Evolutionary conservation across 2,329 filamentous ascomycete genomes (phyloP), one percentile per base, ranked within the genome.

Genomic region (Zalaria obscura): DNA sequence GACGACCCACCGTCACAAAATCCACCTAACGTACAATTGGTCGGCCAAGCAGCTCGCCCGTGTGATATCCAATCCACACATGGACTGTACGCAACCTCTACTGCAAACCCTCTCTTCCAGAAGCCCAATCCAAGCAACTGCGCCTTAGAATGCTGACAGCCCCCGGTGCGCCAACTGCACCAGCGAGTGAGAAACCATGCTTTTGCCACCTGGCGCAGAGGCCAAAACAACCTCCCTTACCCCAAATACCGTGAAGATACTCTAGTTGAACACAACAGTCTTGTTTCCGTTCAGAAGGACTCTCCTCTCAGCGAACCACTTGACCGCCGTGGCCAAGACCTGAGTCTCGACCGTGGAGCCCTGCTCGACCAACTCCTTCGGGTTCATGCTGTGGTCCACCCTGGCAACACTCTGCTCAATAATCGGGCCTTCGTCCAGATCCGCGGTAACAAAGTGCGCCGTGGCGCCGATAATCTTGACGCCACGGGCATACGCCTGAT

Each of bases 401-500:
- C 83, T 68, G 4, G 78, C 73, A 41, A 89, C 78, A 42, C 83
- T 73, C 72, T 91, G 84, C 72, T 89, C 84, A 51, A 91, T 91
- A 52, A 91, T 91, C 7, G 84, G 84, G 2, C 84, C 84, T 66
- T 91, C 84, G 55, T 91, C 84, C 47, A 91, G 63, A 60, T 89
- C 83, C 27, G 80, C 82, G 1, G 84, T 91, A 49, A 89, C 84
- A 52, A 89, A 89, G 64, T 91, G 84, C 4, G 84, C 84, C 2
- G 83, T 87, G 25, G 84, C 84, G 45, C 84, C 84, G 43, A 88
- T 87, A 52, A 91, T 89, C 73, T 91, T 91, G 50, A 91, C 84
- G 45, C 84, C 84, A 27, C 83, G 75, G 48, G 89, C 83, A 57
- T 83, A 88, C 5, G 84, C 84, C 68, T 91, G 84, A 62, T 89